Evolutionary conservation across 352 stramenopile genomes (phyloP), one percentile per base, ranked within the genome.

Genomic region (Globisporangium lucens): DNA sequence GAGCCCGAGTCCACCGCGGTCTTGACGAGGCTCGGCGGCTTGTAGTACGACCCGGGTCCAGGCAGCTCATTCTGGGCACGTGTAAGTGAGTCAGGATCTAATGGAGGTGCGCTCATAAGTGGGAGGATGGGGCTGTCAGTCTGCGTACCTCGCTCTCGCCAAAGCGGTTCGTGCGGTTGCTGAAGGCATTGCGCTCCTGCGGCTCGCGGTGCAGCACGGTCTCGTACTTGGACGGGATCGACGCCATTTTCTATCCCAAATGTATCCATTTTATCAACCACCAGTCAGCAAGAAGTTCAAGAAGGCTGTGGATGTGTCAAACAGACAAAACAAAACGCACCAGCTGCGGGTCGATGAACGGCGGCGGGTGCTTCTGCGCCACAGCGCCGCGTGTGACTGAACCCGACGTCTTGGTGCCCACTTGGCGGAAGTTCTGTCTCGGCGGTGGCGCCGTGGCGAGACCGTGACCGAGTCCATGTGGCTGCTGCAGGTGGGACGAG

Each of bases 191-290:
- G 51, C 72, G 72, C 67, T 91, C 85, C 33, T 75, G 77, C 0
- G 77, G 56, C 38, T 89, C 81, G n/a, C 75, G 71, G 66, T 90
- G 79, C 51, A 91, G 61, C 51, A 91, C 75, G 0, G 80, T 91
- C 75, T 91, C 85, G 73, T 83, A 91, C 60, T 91, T 93, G 70
- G 83, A 91, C 29, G 85, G 85, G 68, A 93, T 93, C 43, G 85
- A 93, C 38, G 82, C 75, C 57, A 88, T 74, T 74, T 79, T 77
- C 79, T 84, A 47, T 24, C 5, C 43, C 2, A 33, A 33, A 4
- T 3, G 29, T 33, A 33, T 33, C 29, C 29, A 33, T 33, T 33
- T 33, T 33, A 33, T 33, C 29, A 33, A 33, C 29, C 29, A 33
- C 29, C 72, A 60, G 57, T 67, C 30, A 66, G n/a, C 36, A 17